Base-by-base conservation (phyloP, 148 eudicot species). In the Chenopodium album region DNA sequence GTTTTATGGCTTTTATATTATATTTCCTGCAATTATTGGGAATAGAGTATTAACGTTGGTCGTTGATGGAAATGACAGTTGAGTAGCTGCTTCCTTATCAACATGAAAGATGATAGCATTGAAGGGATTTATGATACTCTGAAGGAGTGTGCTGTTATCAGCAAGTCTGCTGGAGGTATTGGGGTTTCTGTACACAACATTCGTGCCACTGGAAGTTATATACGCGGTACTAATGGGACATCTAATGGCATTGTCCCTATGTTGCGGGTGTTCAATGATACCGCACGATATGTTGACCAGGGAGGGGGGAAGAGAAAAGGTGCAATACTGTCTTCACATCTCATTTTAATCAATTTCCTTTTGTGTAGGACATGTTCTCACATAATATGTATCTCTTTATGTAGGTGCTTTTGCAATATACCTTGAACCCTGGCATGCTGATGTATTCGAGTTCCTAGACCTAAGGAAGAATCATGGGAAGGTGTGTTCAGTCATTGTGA, bases 341-440 rank as follows among this genome's bases (percentile, higher is more conserved):
- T 52, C 26, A 34, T 60, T 22, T 28, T n/a, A 56, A 12, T 11
- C 14, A 10, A 41, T 69, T 48, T 14, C 37, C 32, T 19, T n/a
- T 70, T 7, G 26, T 63, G 68, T 34, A 28, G n/a, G 44, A 7
- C 34, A 23, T 67, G 0, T 9, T 37, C 16, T 85, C 65, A 60
- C 44, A 44, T 66, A 9, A 12, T 28, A 50, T 12, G 2, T 6
- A n/a, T 79, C 20, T 71, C 59, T 68, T 41, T 8, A 5, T 80
- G 81, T 79, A 95, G 98, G 98, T 84, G 99, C 99, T 70, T 96
- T 96, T 96, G 97, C 99, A 67, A 92, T 92, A 50, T 96, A 94
- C 87, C 88, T 96, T 82, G 99, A 96, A 83, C 99, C 98, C n/a
- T 96, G 99, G 99, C 99, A 96, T 88, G 98, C 98, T 79, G 99